Percentiles rank a stretch among this genome's conserved stretches.
Conservation (phyloP, 441 rosid species). For the Erodium texanum region DNA sequence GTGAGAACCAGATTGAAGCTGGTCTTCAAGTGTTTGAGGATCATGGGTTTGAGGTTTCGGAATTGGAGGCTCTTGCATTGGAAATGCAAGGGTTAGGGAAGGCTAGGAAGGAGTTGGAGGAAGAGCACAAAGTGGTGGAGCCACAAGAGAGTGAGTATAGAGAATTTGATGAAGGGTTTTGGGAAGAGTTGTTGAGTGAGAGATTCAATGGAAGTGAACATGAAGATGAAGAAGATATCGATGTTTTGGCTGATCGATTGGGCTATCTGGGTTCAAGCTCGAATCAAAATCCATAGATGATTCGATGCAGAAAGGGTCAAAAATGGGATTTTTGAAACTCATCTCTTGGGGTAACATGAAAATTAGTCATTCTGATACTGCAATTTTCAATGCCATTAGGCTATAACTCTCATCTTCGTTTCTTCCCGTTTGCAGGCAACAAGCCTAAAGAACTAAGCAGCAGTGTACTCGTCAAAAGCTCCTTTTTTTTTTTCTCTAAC, state of each 20-base stretch:
- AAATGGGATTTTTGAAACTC: too few species aligned
- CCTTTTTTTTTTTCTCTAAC: constrained; percentile 26
- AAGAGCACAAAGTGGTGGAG: constrained; percentile 17
- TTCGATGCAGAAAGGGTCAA: too few species aligned
- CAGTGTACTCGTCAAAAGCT: neutral
- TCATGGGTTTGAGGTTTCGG: constrained; percentile 36
- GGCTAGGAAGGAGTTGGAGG: constrained; percentile 3
- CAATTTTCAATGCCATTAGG: constrained; percentile 8
- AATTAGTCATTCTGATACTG: neutral
- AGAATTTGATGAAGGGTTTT: constrained; percentile 69
- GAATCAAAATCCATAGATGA: too few species aligned
- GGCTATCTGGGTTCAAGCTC: constrained; percentile 45
- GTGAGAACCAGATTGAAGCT: constrained; percentile 16
- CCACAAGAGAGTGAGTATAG: constrained; percentile 19
- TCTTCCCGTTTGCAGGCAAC: constrained; percentile 31
- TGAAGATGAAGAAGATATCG: constrained; percentile 34
- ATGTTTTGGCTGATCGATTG: constrained; percentile 38
- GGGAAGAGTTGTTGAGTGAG: constrained; percentile 71
- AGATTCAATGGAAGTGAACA: constrained; percentile 29
- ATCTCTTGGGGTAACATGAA: neutral
- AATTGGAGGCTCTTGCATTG: constrained; percentile 70
- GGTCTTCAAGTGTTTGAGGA: constrained; percentile 41
- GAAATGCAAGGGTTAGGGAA: constrained; percentile 69
- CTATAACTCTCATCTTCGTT: constrained; percentile 16
- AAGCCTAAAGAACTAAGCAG: neutral